phyloP scores from a whole-genome alignment of 805 yeast species.

The Cyberlindnera lachancei region DNA sequence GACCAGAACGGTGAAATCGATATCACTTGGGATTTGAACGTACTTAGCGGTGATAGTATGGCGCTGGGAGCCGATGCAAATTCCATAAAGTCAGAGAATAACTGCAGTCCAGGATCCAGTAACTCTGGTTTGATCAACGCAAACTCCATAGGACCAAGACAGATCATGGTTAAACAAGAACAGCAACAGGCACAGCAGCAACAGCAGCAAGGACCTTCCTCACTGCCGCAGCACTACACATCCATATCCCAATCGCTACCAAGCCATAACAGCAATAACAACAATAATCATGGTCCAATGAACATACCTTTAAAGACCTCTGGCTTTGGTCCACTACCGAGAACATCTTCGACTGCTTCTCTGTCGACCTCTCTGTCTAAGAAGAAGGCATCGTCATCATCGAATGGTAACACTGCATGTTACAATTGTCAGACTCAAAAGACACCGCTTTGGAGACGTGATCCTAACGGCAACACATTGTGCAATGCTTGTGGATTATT shows the following conservation, averaged over 20 bases:
- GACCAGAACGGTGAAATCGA: conserved; percentile 32
- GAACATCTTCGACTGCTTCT: conserved; percentile 10
- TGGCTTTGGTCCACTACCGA: too few species aligned
- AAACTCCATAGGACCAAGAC: too few species aligned
- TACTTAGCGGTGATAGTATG: conserved; percentile 23
- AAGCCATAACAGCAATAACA: too few species aligned
- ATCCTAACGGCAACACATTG: conserved; percentile 81
- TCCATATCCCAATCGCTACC: conserved; percentile 8
- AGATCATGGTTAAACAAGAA: too few species aligned
- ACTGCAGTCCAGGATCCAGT: too few species aligned
- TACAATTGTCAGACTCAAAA: conserved; percentile 84
- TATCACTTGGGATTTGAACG: conserved; percentile 31
- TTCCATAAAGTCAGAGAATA: too few species aligned
- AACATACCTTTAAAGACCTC: too few species aligned
- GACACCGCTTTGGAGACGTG: conserved; percentile 92
- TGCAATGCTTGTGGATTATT: conserved; percentile 96
- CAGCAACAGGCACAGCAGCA: conserved; percentile 10
- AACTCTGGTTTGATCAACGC: too few species aligned
- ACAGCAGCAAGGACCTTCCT: conserved; percentile 1
- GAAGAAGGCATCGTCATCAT: conserved; percentile 19
- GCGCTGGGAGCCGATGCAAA: too few species aligned
- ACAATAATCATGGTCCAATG: not conserved
- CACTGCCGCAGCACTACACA: conserved; percentile 2
- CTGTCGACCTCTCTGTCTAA: conserved; percentile 17
- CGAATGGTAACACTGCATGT: conserved; percentile 37